phyloP scores from a whole-genome alignment of 164 flowering plant genomes.

The Sedum album region DNA sequence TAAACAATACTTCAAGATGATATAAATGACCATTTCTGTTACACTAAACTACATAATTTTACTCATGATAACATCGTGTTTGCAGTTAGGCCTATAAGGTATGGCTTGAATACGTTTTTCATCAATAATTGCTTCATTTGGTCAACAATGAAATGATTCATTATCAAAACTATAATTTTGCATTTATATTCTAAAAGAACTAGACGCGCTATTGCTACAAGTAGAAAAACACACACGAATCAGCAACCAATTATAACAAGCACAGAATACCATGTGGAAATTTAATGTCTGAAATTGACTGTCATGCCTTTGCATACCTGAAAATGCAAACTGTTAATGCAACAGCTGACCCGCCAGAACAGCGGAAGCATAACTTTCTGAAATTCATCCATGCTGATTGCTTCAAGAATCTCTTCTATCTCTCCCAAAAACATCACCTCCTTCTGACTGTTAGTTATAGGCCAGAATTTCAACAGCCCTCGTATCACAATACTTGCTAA shows the following conservation, averaged over 20 bases:
- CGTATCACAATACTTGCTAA: conserved; percentile 57
- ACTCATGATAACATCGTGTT: too few relatives aligned
- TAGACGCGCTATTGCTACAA: background rate
- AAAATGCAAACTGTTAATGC: conserved; percentile 80
- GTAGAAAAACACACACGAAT: background rate
- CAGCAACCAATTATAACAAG: background rate
- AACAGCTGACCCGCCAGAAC: conserved; percentile 60
- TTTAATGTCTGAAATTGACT: background rate
- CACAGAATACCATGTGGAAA: background rate
- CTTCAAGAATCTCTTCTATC: conserved; percentile 82
- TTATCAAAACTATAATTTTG: too few relatives aligned
- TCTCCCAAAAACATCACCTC: conserved; percentile 89
- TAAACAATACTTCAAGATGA: too few relatives aligned
- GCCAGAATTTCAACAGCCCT: conserved; percentile 88
- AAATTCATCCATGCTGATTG: conserved; percentile 66
- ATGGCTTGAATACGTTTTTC: too few relatives aligned
- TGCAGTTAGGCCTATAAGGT: too few relatives aligned
- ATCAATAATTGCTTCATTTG: too few relatives aligned
- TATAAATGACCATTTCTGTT: too few relatives aligned
- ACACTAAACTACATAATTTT: too few relatives aligned
- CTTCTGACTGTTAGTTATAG: conserved; percentile 83
- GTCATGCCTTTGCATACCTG: conserved; percentile 58
- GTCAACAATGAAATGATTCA: too few relatives aligned
- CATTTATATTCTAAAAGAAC: background rate
- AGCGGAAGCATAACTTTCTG: conserved; percentile 76